Conservation (phyloP, 805 yeast genomes). For the Pichia phayaonensis region DNA sequence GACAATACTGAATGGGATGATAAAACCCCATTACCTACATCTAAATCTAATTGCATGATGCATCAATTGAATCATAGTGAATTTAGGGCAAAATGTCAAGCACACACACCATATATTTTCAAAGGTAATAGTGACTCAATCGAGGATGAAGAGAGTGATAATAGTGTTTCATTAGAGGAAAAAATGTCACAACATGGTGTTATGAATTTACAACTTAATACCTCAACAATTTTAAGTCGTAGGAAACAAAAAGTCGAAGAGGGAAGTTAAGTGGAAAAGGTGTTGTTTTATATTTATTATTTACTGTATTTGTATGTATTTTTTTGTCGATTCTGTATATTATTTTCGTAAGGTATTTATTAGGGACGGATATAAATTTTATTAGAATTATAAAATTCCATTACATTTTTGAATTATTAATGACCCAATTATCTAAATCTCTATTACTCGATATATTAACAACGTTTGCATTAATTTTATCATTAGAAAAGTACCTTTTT, state of each 20-base stretch:
- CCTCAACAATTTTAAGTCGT: conserved; percentile 55
- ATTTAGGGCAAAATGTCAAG: conserved; percentile 7
- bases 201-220: conserved; percentile 53
- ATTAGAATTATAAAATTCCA: background rate
- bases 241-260: conserved; percentile 28
- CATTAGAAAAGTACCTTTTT: conserved; percentile 46
- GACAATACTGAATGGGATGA: conserved; percentile 11
- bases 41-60: background rate
- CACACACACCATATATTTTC: conserved; percentile 15
- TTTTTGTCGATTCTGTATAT: background rate
- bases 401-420: conserved; percentile 13
- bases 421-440: conserved; percentile 14
- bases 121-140: background rate
- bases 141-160: background rate
- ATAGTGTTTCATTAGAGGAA: conserved; percentile 18
- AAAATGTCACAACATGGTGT: conserved; percentile 5
- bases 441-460: conserved; percentile 14
- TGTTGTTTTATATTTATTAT: background rate
- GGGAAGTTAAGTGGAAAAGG: background rate
- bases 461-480: conserved; percentile 51
- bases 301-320: background rate
- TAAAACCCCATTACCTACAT: conserved; percentile 8
- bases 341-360: background rate
- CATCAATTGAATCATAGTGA: conserved; percentile 1
- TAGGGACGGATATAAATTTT: background rate